phyloP scores from a whole-genome alignment of 73 alveolate genomes.

The Stentor roeselii region DNA sequence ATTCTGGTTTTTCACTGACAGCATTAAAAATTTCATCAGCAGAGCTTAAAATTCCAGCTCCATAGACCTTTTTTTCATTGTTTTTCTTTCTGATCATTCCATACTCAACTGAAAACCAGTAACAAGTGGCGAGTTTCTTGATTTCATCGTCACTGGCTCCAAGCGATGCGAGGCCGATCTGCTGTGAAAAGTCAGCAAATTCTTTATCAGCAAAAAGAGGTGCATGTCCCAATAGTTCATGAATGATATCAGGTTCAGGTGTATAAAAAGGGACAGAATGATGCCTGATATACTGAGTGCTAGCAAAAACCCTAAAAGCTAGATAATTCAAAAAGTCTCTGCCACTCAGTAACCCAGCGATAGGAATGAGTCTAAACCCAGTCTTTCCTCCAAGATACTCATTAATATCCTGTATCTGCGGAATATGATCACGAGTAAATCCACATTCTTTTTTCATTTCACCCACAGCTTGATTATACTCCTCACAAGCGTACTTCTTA shows the following conservation, averaged over 20 bases:
- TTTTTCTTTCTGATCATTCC: conserved; percentile 31
- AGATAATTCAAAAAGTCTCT: conserved; percentile 82
- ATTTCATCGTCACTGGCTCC: conserved; percentile 80
- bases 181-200: conserved; percentile 80
- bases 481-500: conserved; percentile 51
- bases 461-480: conserved; percentile 36
- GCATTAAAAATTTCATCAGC: conserved; percentile 68
- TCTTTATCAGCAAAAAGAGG: conserved; percentile 82
- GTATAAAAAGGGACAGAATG: conserved; percentile 82
- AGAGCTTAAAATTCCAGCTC: conserved; percentile 83
- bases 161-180: conserved; percentile 78
- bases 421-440: conserved; percentile 43
- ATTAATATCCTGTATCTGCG: conserved; percentile 71
- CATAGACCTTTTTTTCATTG: conserved; percentile 65
- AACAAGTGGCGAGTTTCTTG: conserved; percentile 62
- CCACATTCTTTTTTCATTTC: conserved; percentile 54
- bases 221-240: conserved; percentile 87
- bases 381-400: conserved; percentile 55
- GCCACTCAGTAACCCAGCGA: conserved; percentile 70
- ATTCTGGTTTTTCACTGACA: conserved; percentile 25
- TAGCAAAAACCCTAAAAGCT: conserved; percentile 71
- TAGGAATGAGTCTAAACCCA: conserved; percentile 74
- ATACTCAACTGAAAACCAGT: conserved; percentile 79
- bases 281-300: conserved; percentile 51
- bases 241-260: conserved; percentile 86